Base-by-base conservation (phyloP, 352 stramenopile species). In the Phytophthora megakarya region DNA sequence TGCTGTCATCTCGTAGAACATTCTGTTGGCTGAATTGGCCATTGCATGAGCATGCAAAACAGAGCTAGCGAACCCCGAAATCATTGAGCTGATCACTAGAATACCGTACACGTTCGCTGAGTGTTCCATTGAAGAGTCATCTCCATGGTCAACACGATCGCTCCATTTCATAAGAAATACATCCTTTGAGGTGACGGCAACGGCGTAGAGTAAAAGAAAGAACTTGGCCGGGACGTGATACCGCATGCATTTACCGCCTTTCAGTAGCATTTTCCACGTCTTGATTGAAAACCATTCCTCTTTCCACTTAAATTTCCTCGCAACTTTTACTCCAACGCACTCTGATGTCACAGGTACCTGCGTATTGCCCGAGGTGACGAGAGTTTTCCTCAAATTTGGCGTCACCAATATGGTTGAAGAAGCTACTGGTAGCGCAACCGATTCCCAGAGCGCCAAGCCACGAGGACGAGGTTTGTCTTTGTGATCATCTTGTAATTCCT, bases 1-100 rank as follows among this genome's bases (percentile, higher is more conserved):
- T 12, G 38, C 62, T 30, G 75, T 84, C 75, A 84, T 81, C n/a
- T 70, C 68, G 37, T 67, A 62, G 25, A 84, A 84, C 46, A 81
- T 70, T 9, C 49, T 56, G 32, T 77, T 75, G 8, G 75, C 69
- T 12, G 55, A 61, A 8, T 78, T 61, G 13, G 67, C 57, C 52
- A 79, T 76, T 15, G 72, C 62, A 45, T 75, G 52, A 8, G 62
- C 67, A 21, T 72, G 55, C 18, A 80, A 39, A 2, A 83, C 75
- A 16, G 75, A 76, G 59, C 70, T 60, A 25, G 66, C 40, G 54
- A 76, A 59, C 21, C 65, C 60, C 40, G 76, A 76, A 30, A 73
- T 25, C 26, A 70, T 65, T 30, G 72, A 80, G 30, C 72, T 76
- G 15, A 70, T 54, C 21, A 83, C 75, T 37, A 80, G 43, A 43